Evolutionary conservation across 257 asterid genomes (phyloP).

Genomic region (Craterostigma plantagineum): DNA sequence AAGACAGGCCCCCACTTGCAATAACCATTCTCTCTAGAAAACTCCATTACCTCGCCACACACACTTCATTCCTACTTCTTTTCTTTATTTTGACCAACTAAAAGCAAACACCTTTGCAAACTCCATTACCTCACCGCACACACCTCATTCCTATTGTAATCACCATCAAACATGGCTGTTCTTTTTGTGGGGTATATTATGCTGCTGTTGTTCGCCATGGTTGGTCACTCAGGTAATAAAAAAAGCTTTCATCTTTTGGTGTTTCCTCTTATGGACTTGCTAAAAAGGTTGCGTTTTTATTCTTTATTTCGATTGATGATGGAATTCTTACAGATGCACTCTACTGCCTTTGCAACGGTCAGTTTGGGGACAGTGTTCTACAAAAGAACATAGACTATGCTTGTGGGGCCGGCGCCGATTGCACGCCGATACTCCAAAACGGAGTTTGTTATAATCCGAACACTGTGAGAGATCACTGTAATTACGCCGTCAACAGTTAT

Average conservation of each 20-base stretch:
- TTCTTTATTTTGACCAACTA: no score
- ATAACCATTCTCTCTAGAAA: no score
- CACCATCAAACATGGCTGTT: constrained; percentile 25
- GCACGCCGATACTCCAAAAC: constrained; percentile 34
- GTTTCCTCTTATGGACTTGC: background rate
- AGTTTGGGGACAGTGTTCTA: constrained; percentile 15
- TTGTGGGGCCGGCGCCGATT: constrained; percentile 76
- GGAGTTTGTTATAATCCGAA: constrained; percentile 68
- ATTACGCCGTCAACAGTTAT: constrained; percentile 75
- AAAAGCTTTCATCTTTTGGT: background rate
- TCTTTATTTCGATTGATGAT: background rate
- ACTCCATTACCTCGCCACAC: no score
- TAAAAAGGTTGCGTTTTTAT: background rate
- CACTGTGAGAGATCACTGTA: constrained; percentile 69
- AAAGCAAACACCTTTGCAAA: no score
- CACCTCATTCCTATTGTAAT: background rate
- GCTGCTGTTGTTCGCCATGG: constrained; percentile 22
- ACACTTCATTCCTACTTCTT: no score
- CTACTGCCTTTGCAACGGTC: constrained; percentile 51
- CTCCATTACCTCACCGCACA: no score
- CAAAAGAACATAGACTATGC: constrained; percentile 79
- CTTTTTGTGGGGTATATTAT: constrained; percentile 21
- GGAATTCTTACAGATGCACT: constrained; percentile 31
- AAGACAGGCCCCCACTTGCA: no score
- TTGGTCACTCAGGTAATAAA: constrained; percentile 23